Evolutionary conservation across 345 rosid genomes (phyloP).

Genomic region (Citrus reticulata): DNA sequence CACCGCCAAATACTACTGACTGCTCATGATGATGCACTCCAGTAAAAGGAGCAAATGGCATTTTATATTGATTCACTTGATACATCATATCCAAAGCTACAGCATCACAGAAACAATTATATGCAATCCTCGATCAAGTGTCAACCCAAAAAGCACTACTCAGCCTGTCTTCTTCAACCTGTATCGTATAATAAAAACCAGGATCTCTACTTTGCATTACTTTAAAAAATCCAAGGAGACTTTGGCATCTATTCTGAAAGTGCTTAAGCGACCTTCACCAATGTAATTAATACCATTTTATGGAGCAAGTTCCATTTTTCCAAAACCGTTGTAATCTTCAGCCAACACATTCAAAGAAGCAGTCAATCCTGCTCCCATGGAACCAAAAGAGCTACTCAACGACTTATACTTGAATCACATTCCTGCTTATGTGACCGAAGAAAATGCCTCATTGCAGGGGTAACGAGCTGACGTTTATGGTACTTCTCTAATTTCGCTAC

Average conservation of each 20-base stretch:
- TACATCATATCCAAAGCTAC: slow-evolving; percentile 28
- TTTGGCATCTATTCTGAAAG: slow-evolving; percentile 15
- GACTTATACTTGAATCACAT: slow-evolving; percentile 8
- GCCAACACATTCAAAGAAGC: not conserved
- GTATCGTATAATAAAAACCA: slow-evolving; percentile 26
- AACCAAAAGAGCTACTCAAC: slow-evolving; percentile 10
- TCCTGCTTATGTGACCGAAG: slow-evolving; percentile 22
- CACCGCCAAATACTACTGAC: slow-evolving; percentile 30
- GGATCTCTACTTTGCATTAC: slow-evolving; percentile 26
- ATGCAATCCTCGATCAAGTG: slow-evolving; percentile 26
- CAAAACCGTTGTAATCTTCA: slow-evolving; percentile 16
- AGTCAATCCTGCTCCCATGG: not conserved
- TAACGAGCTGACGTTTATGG: slow-evolving; percentile 28
- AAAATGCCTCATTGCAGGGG: slow-evolving; percentile 26
- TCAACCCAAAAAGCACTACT: slow-evolving; percentile 35
- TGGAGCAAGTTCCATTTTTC: slow-evolving; percentile 18
- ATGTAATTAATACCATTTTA: slow-evolving; percentile 11
- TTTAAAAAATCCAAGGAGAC: slow-evolving; percentile 25
- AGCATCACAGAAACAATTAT: slow-evolving; percentile 26
- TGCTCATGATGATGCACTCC: slow-evolving; percentile 38
- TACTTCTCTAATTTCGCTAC: slow-evolving; percentile 24
- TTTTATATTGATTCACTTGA: slow-evolving; percentile 26
- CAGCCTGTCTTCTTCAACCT: slow-evolving; percentile 29
- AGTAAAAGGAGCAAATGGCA: slow-evolving; percentile 31
- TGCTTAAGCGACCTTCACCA: slow-evolving; percentile 14